Conservation (phyloP, 257 asterid genomes). For the Lithospermum erythrorhizon region DNA sequence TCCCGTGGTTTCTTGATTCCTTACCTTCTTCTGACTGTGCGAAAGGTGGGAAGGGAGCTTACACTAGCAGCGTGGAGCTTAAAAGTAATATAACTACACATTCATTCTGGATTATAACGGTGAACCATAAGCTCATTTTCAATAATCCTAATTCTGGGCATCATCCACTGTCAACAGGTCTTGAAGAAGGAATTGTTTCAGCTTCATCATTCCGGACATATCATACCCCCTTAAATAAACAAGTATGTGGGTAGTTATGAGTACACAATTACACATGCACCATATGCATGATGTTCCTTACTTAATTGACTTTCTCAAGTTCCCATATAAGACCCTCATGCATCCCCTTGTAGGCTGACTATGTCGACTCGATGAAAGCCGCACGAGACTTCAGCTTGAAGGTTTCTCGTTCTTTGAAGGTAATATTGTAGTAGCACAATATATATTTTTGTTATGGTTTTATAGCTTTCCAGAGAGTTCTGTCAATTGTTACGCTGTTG, state of each 20-base stretch:
- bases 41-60: slow-evolving; percentile 96
- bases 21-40: slow-evolving; percentile 97
- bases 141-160: neutral
- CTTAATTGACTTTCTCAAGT: neutral
- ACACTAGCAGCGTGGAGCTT: slow-evolving; percentile 72
- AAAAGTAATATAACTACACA: slow-evolving; percentile 32
- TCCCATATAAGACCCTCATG: slow-evolving; percentile 2
- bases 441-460: neutral
- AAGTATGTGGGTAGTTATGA: slow-evolving; percentile 27
- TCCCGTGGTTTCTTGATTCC: slow-evolving; percentile 93
- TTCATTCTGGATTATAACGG: slow-evolving; percentile 8
- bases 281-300: neutral
- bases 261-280: neutral
- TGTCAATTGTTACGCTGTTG: neutral
- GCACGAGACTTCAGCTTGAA: slow-evolving; percentile 88
- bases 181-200: slow-evolving; percentile 56
- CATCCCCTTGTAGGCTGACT: slow-evolving; percentile 47
- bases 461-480: too few species aligned
- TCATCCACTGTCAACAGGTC: slow-evolving; percentile 35
- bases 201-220: slow-evolving; percentile 95
- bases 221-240: slow-evolving; percentile 93
- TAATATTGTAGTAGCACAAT: slow-evolving; percentile 7
- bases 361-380: slow-evolving; percentile 90
- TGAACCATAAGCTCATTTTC: neutral
- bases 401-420: slow-evolving; percentile 75